Evolutionary conservation across 352 stramenopile species (phyloP), one percentile per base, ranked within the genome.

Genomic region (Pythium folliculosum): DNA sequence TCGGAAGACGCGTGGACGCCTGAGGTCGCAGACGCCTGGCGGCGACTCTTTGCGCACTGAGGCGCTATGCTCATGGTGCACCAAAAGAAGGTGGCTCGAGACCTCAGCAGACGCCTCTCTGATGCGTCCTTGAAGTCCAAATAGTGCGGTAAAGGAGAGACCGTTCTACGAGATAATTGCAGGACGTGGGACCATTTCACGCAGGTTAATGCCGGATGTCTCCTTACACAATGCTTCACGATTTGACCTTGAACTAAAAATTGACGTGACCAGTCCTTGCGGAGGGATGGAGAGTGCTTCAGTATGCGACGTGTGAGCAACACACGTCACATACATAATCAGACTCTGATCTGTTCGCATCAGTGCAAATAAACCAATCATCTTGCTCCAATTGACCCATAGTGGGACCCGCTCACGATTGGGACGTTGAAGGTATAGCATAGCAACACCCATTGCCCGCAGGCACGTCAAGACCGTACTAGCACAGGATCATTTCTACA

Each of bases 11-110:
- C 70, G 4, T 87, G 78, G 78, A 73, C 77, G 38, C 54, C 70
- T 19, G 71, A 84, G 49, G 66, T 83, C 10, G 75, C 81, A 16
- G 63, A 76, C 5, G 72, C 77, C 0, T 87, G 78, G 78, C 63
- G 77, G 1, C 69, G 73, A 5, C 48, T 87, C 5, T 87, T 74
- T 47, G 50, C 70, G 2, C 75, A 83, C 48, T 84, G 74, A 53
- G 77, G 71, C 52, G 67, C 77, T 25, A 51, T 77, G 56, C 52
- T 86, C 45, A 53, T 84, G 30, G 55, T 35, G 16, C 55, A 67
- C 23, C 69, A 76, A 23, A 72, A 76, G 60, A 47, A 45, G n/a
- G 27, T 57, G 22, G 37, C 9, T 12, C 3, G 14, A 17, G 37
- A 43, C 37, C 37, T 2, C 14, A 17, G 9, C 10, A 12, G 37